Evolutionary conservation across 345 rosid species (phyloP), one percentile per base, ranked within the genome.

Genomic region (Eucalyptus rudis): DNA sequence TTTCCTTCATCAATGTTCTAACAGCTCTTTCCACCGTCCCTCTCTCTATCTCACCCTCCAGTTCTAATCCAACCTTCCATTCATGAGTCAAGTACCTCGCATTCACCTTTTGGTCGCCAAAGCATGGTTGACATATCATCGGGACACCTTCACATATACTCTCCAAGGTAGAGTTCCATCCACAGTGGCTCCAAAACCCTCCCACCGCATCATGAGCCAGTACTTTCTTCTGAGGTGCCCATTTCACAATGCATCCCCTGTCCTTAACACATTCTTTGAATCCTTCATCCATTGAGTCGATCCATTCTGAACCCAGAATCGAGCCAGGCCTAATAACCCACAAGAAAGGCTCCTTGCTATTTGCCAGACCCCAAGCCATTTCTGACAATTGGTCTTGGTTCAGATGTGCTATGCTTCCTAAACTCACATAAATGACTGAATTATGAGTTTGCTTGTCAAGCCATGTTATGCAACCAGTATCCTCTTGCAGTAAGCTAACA

Each of bases 131-230:
- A 62, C 95, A 92, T 20, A 92, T 91, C 94, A 94, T 86, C 2
- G 94, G 93, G 13, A 92, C 90, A 81, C 94, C 95, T 93, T 91
- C 92, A 1, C 93, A 64, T 20, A 94, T 44, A 50, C 94, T 92
- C 43, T 94, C 96, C 44, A 95, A 76, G 2, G 92, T 93, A 3
- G 94, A 93, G 90, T 95, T 95, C 94, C 94, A 93, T 58, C 96
- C 95, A 52, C 92, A 93, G 17, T 93, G 94, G 88, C 91, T 93
- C 94, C 92, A 92, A 87, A 95, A 93, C 20, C 89, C 93, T 58
- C 91, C 92, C 24, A 92, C 90, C 7, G 94, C 93, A 3, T 68
- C 80, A 88, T 94, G 94, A 40, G 88, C 88, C 87, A 93, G 36
- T 29, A 94, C 93, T 50, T 92, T 90, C 87, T 80, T 91, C 24